phyloP scores from a whole-genome alignment of 2,329 filamentous ascomycete genomes.

The Fusarium incarnatum region DNA sequence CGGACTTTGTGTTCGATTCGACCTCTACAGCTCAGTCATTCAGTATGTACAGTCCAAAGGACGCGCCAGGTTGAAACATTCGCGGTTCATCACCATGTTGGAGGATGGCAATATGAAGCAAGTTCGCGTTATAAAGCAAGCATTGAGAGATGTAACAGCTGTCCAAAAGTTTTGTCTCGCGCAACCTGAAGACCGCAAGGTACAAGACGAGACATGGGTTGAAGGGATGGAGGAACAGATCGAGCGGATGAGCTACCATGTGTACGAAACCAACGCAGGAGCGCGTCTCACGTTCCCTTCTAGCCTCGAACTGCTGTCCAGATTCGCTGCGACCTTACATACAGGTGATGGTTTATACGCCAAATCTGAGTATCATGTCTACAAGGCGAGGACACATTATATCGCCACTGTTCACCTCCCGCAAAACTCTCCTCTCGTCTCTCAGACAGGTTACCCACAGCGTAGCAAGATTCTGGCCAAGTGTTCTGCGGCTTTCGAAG shows the following conservation, averaged over 20 bases:
- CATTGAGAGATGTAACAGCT: conserved; percentile 67
- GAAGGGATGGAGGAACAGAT: conserved; percentile 21
- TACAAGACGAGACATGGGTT: conserved; percentile 43
- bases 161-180: conserved; percentile 82
- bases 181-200: conserved; percentile 78
- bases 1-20: conserved; percentile 79
- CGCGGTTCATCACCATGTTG: conserved; percentile 86
- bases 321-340: conserved; percentile 77
- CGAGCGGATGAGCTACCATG: conserved; percentile 54
- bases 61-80: conserved; percentile 80
- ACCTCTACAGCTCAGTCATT: conserved; percentile 89
- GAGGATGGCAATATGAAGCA: conserved; percentile 77
- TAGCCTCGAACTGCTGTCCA: conserved; percentile 76
- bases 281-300: conserved; percentile 84
- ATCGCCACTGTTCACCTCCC: conserved; percentile 85
- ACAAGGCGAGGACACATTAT: conserved; percentile 67
- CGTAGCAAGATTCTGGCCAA: conserved; percentile 82
- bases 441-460: conserved; percentile 71
- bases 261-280: conserved; percentile 71
- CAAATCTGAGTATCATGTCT: conserved; percentile 71
- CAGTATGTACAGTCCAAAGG: conserved; percentile 95
- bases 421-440: conserved; percentile 76
- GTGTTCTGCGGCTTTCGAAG: conserved; percentile 87
- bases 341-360: conserved; percentile 43
- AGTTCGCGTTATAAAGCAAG: conserved; percentile 65